phyloP scores from a whole-genome alignment of 768 basidiomycete genomes.

The Aureoboletus auriporus region DNA sequence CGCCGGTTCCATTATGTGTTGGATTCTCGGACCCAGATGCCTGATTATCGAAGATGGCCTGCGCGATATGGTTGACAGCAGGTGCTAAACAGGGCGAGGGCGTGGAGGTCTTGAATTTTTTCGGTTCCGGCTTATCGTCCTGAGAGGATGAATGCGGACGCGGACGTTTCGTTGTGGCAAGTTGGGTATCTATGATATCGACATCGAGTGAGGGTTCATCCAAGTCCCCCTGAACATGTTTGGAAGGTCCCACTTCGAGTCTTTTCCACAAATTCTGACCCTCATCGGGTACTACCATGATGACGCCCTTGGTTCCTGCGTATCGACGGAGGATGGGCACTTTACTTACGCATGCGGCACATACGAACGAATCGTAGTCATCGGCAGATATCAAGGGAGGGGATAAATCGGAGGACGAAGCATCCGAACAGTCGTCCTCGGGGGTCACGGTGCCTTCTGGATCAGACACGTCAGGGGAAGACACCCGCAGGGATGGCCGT shows the following conservation, averaged over 20 bases:
- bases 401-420: constrained; percentile 62
- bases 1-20: constrained; percentile 51
- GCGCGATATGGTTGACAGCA: constrained; percentile 40
- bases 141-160: constrained; percentile 23
- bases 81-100: constrained; percentile 54
- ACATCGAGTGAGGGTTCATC: constrained; percentile 22
- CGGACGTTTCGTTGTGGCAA: constrained; percentile 40
- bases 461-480: constrained; percentile 26
- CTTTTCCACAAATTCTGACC: constrained; percentile 48
- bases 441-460: constrained; percentile 11
- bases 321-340: constrained; percentile 52
- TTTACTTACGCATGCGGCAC: constrained; percentile 60
- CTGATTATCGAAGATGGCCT: constrained; percentile 36
- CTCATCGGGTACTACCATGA: constrained; percentile 60
- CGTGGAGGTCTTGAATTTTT: constrained; percentile 39
- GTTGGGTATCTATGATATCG: constrained; percentile 16
- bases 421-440: constrained; percentile 54
- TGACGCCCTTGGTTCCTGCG: constrained; percentile 65
- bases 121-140: constrained; percentile 36
- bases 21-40: constrained; percentile 13
- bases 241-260: constrained; percentile 32
- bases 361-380: constrained; percentile 76
- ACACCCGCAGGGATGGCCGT: constrained; percentile 48
- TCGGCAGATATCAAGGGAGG: constrained; percentile 61
- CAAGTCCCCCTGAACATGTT: neutral